These are phyloP conservation scores for Saturnispora dispora DNA, from an alignment of 805 yeast genomes.

Conservation along the genomic window DNA sequence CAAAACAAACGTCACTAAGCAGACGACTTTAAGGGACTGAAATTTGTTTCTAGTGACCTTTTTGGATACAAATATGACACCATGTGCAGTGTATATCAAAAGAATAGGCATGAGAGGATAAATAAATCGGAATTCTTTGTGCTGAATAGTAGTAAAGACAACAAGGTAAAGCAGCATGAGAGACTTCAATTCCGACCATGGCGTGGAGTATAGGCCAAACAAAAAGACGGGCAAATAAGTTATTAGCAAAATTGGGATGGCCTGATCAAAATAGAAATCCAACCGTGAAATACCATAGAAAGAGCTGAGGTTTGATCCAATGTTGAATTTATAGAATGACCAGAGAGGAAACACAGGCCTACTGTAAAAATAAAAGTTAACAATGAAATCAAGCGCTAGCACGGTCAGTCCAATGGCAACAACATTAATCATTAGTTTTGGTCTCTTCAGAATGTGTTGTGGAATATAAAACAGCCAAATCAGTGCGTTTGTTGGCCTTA, in stretches of 20 bases:
- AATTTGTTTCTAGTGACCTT: conserved; percentile 2
- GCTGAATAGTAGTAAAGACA: conserved; percentile 58
- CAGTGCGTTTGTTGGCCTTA: conserved; percentile 77
- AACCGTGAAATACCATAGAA: conserved; percentile 83
- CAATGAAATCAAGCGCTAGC: conserved; percentile 29
- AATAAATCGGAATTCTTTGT: conserved; percentile 87
- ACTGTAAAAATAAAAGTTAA: conserved; percentile 59
- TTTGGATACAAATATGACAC: conserved; percentile 17
- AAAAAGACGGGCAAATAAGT: conserved; percentile 56
- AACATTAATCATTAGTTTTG: conserved; percentile 5
- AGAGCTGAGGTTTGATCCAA: conserved; percentile 58
- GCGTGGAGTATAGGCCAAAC: conserved; percentile 27
- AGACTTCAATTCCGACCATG: conserved; percentile 20
- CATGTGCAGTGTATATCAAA: conserved; percentile 41
- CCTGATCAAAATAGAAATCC: conserved; percentile 79
- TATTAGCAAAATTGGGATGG: conserved; percentile 66
- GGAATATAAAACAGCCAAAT: conserved; percentile 65
- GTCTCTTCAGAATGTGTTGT: conserved; percentile 16
- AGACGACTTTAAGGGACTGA: conserved; percentile 6
- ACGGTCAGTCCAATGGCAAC: conserved; percentile 15
- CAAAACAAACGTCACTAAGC: conserved; percentile 12
- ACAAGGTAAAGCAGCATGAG: conserved; percentile 34
- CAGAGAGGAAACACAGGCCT: conserved; percentile 49
- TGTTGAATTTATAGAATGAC: conserved; percentile 70
- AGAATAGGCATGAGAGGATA: conserved; percentile 77